Evolutionary conservation across 1,284 basidiomycete species (phyloP), one percentile per base, ranked within the genome.

Genomic region (Marasmius fiardii): DNA sequence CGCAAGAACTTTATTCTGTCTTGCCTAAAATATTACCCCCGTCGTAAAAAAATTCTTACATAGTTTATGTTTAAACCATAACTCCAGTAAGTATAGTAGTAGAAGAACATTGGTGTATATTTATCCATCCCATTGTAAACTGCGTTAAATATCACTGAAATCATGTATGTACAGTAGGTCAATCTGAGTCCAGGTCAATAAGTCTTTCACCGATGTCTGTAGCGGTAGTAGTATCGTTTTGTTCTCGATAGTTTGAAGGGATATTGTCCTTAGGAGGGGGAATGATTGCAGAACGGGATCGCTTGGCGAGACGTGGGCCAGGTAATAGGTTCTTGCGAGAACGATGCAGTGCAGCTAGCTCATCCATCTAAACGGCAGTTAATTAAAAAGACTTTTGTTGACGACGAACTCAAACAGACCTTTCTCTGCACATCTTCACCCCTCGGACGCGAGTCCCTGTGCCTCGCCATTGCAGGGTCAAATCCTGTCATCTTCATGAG

Each of bases 401-500:
- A 31, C 39, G 34, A 53, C 28, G 26, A 14, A 31, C 41, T 18
- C 18, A 18, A 28, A 51, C 64, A 35, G 55, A 86, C 86, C 78
- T 87, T 88, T 60, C 78, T 77, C 64, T 79, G 77, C 12, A 77
- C 68, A n/a, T 70, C 69, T 16, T 23, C 71, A 68, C 60, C 81
- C 18, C 12, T 47, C 43, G 44, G 52, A 35, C 43, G 43, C 23
- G 48, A 39, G 20, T 47, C 37, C 2, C 52, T 52, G 20, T 31
- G 34, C 21, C 50, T 61, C 28, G 48, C 83, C 3, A 74, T 64
- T 0, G 82, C 80, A 23, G 89, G 89, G 69, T 92, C 86, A 57
- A 91, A 92, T 1, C 89, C 89, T 12, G 92, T 73, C 8, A 78
- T 74, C 61, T 84, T 85, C 64, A 92, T 82, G 28, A 87, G 66